Conservation (phyloP, 208 protist species). For the Crithidia sp. region DNA sequence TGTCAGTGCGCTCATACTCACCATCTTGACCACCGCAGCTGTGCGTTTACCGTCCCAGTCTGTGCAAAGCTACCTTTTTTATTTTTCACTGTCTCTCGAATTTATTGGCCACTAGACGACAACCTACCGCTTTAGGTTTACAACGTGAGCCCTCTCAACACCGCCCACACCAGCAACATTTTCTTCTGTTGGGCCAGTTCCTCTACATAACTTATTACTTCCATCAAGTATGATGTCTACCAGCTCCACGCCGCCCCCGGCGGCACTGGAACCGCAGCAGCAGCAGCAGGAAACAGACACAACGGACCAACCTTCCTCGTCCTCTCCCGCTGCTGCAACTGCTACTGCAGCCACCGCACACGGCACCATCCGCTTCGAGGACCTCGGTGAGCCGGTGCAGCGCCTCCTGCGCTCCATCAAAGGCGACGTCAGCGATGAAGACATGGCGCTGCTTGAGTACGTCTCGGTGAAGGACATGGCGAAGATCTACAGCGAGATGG, state of each 20-base stretch:
- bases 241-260: background rate
- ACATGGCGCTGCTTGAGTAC: slow-evolving; percentile 82
- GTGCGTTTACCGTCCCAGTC: no score
- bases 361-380: slow-evolving; percentile 82
- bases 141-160: no score
- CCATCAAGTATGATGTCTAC: background rate
- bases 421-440: slow-evolving; percentile 65
- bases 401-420: slow-evolving; percentile 71
- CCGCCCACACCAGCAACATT: background rate
- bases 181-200: background rate
- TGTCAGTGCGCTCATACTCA: no score
- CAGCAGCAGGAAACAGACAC: background rate
- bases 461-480: slow-evolving; percentile 89
- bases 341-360: background rate
- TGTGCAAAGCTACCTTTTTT: no score
- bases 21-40: no score
- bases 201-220: background rate
- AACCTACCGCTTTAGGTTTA: no score
- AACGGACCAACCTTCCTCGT: background rate
- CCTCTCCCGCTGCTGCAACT: background rate
- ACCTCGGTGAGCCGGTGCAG: slow-evolving; percentile 87
- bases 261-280: background rate
- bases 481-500: slow-evolving; percentile 86
- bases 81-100: no score
- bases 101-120: no score